Conservation (phyloP, 257 asterid species). For the Cynanchum wilfordii region DNA sequence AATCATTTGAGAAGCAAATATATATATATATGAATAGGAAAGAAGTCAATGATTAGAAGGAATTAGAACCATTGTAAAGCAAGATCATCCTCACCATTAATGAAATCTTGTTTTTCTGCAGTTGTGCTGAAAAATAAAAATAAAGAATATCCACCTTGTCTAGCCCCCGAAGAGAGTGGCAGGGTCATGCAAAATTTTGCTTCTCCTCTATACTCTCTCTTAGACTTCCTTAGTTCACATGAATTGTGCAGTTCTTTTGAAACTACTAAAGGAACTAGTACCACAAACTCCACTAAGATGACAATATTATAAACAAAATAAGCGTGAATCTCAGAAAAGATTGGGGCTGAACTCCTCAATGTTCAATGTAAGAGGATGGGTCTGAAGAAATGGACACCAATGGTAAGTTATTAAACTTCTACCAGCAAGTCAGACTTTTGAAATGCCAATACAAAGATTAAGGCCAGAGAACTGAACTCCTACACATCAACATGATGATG, state of each 20-base stretch:
- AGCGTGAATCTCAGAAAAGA: not conserved
- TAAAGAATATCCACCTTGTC: not conserved
- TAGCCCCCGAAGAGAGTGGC: not conserved
- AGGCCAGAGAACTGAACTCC: not conserved
- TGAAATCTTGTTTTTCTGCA: not conserved
- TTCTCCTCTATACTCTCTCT: not conserved
- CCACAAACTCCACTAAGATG: not conserved
- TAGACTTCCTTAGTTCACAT: not conserved
- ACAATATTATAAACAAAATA: not conserved
- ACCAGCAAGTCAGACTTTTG: too few relatives aligned
- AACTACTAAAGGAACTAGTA: not conserved
- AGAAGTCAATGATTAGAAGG: not conserved
- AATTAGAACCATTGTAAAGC: not conserved
- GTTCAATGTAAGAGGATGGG: not conserved
- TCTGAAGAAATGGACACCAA: not conserved
- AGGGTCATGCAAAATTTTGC: not conserved
- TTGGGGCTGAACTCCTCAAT: not conserved
- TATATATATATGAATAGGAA: not conserved
- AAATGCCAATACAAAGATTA: not conserved
- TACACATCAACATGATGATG: not conserved
- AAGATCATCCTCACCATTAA: not conserved
- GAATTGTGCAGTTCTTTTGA: not conserved
- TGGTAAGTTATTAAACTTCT: not conserved
- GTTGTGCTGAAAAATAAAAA: not conserved
- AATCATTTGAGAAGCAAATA: too few relatives aligned